phyloP scores from a whole-genome alignment of 495 filamentous ascomycete genomes.

The Bathelium albidoporum region DNA sequence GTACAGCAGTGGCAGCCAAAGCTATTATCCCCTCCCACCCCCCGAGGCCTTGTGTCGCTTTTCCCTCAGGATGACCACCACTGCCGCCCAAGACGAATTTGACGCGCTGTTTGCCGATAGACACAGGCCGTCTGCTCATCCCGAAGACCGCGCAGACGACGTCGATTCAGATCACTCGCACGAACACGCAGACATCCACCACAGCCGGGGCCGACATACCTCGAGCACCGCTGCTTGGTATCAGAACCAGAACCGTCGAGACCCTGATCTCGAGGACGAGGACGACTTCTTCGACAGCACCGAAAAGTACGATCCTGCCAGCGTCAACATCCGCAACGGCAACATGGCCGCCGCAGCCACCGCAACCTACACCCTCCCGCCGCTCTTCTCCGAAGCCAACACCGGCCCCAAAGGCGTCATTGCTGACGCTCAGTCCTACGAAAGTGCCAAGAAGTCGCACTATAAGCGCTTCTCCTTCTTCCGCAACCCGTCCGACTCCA shows the following conservation, averaged over 20 bases:
- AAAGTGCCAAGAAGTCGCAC: constrained; percentile 1
- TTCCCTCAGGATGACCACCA: constrained; percentile 22
- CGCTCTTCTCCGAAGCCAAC: constrained; percentile 48
- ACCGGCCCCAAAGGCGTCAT: constrained; percentile 99
- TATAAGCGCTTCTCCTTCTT: constrained; percentile 3
- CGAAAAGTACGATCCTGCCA: constrained; percentile 50
- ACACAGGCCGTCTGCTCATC: constrained; percentile 40
- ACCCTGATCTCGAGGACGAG: constrained; percentile 24
- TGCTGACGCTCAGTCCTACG: constrained; percentile 79
- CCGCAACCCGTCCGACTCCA: constrained; percentile 2
- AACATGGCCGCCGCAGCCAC: constrained; percentile 21
- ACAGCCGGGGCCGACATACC: not conserved
- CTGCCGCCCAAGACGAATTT: constrained; percentile 77
- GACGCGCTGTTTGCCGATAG: constrained; percentile 55
- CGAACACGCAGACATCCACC: constrained; percentile 28
- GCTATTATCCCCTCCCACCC: not conserved
- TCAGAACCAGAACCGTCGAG: not conserved
- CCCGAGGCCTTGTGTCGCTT: not conserved
- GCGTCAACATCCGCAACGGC: constrained; percentile 46
- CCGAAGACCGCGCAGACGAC: constrained; percentile 39
- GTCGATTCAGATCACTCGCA: constrained; percentile 17
- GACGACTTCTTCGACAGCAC: constrained; percentile 43
- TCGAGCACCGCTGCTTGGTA: constrained; percentile 1
- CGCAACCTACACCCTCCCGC: constrained; percentile 39
- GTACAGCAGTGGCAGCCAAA: not conserved